Evolutionary conservation across 2,329 filamentous ascomycete genomes (phyloP), one percentile per base, ranked within the genome.

Genomic region (Fusarium phyllophilum): DNA sequence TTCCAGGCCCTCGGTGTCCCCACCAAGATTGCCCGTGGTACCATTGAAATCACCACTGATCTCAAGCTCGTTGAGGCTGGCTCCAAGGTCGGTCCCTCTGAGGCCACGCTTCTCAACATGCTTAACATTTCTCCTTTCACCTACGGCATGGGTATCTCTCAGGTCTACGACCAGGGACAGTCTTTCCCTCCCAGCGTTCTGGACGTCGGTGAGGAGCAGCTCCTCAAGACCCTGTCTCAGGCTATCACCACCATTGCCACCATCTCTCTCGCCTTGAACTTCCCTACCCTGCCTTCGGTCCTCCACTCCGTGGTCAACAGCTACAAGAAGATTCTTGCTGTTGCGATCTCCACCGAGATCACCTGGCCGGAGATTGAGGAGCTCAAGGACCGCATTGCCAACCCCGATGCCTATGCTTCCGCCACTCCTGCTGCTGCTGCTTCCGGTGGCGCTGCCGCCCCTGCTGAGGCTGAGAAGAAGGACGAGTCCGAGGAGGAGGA

Each of bases 21-120:
- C 84, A 99, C 96, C 91, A 99, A 99, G 95, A 99, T 99, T 89
- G 96, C 96, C 85, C 96, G 96, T 97, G 97, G 96, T 97, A 99
- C 96, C 88, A 99, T 99, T 88, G 96, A 99, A 94, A 99, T 99
- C 84, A 98, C 95, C 77, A 89, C 92, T 82, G 96, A 99, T 84
- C 90, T 99, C 82, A 98, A 98, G 94, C 94, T 99, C 86, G 93
- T 98, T 83, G 95, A 97, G 90, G 91, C 94, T 78, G 92, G 92
- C 80, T 89, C 66, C 90, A 98, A 97, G 91, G 97, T 99, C 89
- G 96, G 97, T 86, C 92, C 96, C 83, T 99, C 96, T 84, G 96
- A 99, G 91, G 96, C 96, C 79, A 97, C 96, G 83, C 91, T 99
- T 79, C 93, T 99, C 82, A 99, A 99, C 94, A 94, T 99, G 96